Evolutionary conservation across 2,329 filamentous ascomycete species (phyloP).

Genomic region (Neopestalotiopsis clavispora): DNA sequence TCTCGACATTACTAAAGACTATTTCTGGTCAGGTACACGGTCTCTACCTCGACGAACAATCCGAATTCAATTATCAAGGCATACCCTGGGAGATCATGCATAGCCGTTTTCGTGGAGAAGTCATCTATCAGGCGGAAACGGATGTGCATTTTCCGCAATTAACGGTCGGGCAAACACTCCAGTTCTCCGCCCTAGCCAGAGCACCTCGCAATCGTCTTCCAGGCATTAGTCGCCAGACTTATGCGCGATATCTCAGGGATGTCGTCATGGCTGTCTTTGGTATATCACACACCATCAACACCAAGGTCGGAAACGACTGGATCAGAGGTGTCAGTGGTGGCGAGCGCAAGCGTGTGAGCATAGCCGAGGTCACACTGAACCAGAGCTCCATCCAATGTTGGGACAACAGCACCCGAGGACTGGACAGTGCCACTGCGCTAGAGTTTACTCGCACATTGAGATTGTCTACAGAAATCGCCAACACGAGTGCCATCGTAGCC

Average conservation of each 20-base stretch:
- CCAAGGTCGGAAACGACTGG: slow-evolving; percentile 71
- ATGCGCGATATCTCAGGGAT: slow-evolving; percentile 35
- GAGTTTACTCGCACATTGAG: slow-evolving; percentile 76
- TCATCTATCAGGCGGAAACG: slow-evolving; percentile 68
- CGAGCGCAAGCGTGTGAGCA: slow-evolving; percentile 71
- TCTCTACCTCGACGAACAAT: slow-evolving; percentile 48
- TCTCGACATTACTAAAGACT: slow-evolving; percentile 62
- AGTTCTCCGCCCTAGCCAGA: slow-evolving; percentile 65
- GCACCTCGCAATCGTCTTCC: slow-evolving; percentile 66
- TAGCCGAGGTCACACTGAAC: slow-evolving; percentile 63
- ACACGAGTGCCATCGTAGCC: slow-evolving; percentile 22
- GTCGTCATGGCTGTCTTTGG: slow-evolving; percentile 67
- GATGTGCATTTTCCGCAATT: slow-evolving; percentile 70
- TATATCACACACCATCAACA: slow-evolving; percentile 66
- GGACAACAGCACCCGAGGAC: slow-evolving; percentile 76
- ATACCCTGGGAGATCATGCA: slow-evolving; percentile 41
- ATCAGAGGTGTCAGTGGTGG: slow-evolving; percentile 76
- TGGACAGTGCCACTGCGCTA: slow-evolving; percentile 77
- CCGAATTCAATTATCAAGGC: slow-evolving; percentile 56
- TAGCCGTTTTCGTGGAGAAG: slow-evolving; percentile 54
- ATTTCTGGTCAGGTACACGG: slow-evolving; percentile 58
- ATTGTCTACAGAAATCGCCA: neutral
- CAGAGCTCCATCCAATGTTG: slow-evolving; percentile 65
- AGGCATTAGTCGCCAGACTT: slow-evolving; percentile 59
- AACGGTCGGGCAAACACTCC: slow-evolving; percentile 66